phyloP scores from a whole-genome alignment of 2,329 filamentous ascomycete genomes.

The Ophiocordyceps camponoti-floridani region DNA sequence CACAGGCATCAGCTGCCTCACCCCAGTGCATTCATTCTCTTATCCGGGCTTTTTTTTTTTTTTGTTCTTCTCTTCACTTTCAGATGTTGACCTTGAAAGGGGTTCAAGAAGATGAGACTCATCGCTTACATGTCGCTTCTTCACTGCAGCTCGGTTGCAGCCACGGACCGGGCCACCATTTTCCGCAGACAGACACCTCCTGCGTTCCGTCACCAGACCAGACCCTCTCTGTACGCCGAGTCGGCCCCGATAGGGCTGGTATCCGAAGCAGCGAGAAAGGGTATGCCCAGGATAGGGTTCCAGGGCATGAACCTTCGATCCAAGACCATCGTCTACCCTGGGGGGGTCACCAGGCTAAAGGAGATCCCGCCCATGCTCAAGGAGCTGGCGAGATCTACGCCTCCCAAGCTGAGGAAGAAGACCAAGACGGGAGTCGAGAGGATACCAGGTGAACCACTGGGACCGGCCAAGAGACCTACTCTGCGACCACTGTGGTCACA shows the following conservation, averaged over 20 bases:
- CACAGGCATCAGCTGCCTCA: too few species aligned
- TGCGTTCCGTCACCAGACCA: not conserved
- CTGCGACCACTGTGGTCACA: not conserved
- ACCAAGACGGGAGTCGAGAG: not conserved
- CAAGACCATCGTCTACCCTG: not conserved
- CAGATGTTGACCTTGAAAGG: too few species aligned
- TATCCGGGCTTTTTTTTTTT: too few species aligned
- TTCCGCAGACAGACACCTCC: not conserved
- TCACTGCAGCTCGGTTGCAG: too few species aligned
- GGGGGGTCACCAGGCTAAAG: not conserved
- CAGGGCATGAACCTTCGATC: not conserved
- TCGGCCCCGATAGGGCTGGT: not conserved
- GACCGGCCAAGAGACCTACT: not conserved
- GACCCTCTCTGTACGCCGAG: not conserved
- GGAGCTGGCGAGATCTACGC: too few species aligned
- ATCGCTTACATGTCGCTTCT: too few species aligned
- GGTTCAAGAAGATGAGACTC: too few species aligned
- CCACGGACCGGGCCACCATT: not conserved
- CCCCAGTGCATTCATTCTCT: too few species aligned
- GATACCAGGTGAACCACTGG: not conserved
- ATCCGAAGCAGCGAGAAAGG: not conserved
- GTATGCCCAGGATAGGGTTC: not conserved
- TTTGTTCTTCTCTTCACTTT: too few species aligned
- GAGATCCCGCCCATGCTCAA: not conserved
- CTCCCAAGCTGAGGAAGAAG: too few species aligned